phyloP scores from a whole-genome alignment of 208 protist genomes.

The Blechomonas ayalai region DNA sequence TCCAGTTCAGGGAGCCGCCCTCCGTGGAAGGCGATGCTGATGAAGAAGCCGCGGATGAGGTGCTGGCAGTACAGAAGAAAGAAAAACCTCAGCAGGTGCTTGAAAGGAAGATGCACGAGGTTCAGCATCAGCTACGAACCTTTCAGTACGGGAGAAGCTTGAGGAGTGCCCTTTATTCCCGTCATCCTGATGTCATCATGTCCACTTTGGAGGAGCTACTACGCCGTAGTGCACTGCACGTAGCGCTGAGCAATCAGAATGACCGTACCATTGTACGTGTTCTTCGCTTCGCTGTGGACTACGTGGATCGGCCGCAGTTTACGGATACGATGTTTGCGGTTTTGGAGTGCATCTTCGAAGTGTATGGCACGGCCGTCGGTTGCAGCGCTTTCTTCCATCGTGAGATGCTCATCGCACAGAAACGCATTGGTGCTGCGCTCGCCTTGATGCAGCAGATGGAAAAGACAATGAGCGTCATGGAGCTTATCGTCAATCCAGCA shows the following conservation, averaged over 20 bases:
- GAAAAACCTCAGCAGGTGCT: constrained; percentile 13
- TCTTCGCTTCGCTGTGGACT: constrained; percentile 63
- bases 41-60: constrained; percentile 8
- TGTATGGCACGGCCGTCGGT: constrained; percentile 54
- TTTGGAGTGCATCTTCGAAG: constrained; percentile 73
- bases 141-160: constrained; percentile 78
- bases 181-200: constrained; percentile 60
- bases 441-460: constrained; percentile 58
- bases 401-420: constrained; percentile 62
- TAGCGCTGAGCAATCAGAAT: constrained; percentile 78
- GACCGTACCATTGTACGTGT: constrained; percentile 71
- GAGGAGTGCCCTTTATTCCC: constrained; percentile 67
- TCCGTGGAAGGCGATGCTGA: constrained; percentile 2
- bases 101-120: constrained; percentile 35
- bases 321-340: constrained; percentile 66
- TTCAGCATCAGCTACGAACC: constrained; percentile 53
- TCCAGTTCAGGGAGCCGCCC: constrained; percentile 37
- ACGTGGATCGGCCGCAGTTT: constrained; percentile 72
- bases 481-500: constrained; percentile 65
- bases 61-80: constrained; percentile 9
- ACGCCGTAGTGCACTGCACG: constrained; percentile 64
- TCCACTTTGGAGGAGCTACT: constrained; percentile 84
- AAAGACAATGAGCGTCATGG: constrained; percentile 64
- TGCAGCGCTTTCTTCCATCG: constrained; percentile 71
- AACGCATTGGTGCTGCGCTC: constrained; percentile 46